Evolutionary conservation across 768 basidiomycete species (phyloP).

Genomic region (Tricholoma matsutake): DNA sequence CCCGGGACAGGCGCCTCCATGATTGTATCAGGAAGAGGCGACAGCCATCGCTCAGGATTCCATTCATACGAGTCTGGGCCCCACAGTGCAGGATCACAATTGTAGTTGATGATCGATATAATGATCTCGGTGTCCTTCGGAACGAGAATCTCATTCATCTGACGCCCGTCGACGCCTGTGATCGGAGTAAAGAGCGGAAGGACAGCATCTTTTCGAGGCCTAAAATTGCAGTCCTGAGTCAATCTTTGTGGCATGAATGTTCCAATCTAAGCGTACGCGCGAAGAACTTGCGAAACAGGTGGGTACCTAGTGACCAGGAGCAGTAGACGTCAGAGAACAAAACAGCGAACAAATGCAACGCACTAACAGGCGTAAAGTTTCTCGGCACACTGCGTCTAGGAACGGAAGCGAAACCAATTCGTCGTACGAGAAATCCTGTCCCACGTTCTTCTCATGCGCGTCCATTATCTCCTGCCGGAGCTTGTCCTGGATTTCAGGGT

Average conservation of each 20-base stretch:
- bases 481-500: conserved; percentile 28
- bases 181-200: conserved; percentile 41
- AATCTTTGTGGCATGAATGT: neutral
- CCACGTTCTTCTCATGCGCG: conserved; percentile 24
- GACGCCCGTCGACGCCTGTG: conserved; percentile 31
- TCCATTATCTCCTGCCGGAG: conserved; percentile 33
- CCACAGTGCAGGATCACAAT: conserved; percentile 43
- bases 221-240: conserved; percentile 10
- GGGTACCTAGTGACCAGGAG: conserved; percentile 9
- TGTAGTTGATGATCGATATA: conserved; percentile 35
- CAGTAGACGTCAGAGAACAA: neutral
- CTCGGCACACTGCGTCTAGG: conserved; percentile 36
- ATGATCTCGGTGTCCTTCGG: conserved; percentile 37
- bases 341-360: neutral
- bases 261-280: conserved; percentile 10
- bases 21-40: conserved; percentile 34
- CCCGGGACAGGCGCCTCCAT: conserved; percentile 15
- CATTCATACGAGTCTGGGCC: conserved; percentile 44
- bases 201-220: conserved; percentile 32
- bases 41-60: conserved; percentile 51
- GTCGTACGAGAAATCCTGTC: conserved; percentile 1
- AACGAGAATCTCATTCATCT: conserved; percentile 34
- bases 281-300: conserved; percentile 9
- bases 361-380: conserved; percentile 38
- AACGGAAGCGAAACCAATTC: conserved; percentile 31